Percentiles rank a stretch among this genome's conserved stretches.
phyloP scores from a whole-genome alignment of 2,329 filamentous ascomycete genomes.

The Elsinoe batatas region DNA sequence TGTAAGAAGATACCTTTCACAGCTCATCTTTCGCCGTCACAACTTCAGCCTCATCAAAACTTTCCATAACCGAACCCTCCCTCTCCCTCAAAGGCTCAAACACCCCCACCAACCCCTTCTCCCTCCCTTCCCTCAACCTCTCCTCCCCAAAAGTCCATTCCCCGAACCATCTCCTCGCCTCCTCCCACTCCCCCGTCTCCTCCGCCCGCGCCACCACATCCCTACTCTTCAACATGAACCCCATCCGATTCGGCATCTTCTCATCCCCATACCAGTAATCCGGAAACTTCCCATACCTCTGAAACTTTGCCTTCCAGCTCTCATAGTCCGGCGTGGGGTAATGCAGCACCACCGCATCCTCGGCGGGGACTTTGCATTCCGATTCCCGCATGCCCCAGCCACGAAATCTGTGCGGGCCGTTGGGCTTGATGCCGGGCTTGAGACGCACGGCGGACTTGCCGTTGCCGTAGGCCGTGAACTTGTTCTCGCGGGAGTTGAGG shows the following conservation, averaged over 20 bases:
- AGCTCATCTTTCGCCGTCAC: background rate
- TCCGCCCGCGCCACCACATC: background rate
- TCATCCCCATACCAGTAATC: slow-evolving; percentile 1
- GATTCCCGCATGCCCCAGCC: background rate
- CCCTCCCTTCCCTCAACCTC: background rate
- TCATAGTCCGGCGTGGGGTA: background rate
- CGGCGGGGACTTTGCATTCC: background rate
- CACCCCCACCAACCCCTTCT: background rate
- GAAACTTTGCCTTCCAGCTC: background rate
- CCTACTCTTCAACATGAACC: background rate
- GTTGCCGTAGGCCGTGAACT: background rate
- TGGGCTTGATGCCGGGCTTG: background rate
- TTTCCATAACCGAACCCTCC: background rate
- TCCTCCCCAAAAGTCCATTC: background rate
- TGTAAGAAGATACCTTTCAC: too few relatives aligned
- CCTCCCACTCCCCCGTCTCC: background rate
- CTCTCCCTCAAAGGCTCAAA: background rate
- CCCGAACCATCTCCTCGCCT: background rate
- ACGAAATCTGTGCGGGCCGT: background rate
- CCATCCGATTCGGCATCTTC: background rate
- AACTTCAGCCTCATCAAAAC: background rate
- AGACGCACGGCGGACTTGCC: background rate
- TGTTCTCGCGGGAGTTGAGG: background rate
- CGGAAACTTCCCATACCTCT: background rate
- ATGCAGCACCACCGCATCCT: background rate